A percentile compares a stretch with the other conserved stretches of the same genome.
phyloP scores from a whole-genome alignment of 164 flowering plant genomes.

The Macadamia integrifolia region DNA sequence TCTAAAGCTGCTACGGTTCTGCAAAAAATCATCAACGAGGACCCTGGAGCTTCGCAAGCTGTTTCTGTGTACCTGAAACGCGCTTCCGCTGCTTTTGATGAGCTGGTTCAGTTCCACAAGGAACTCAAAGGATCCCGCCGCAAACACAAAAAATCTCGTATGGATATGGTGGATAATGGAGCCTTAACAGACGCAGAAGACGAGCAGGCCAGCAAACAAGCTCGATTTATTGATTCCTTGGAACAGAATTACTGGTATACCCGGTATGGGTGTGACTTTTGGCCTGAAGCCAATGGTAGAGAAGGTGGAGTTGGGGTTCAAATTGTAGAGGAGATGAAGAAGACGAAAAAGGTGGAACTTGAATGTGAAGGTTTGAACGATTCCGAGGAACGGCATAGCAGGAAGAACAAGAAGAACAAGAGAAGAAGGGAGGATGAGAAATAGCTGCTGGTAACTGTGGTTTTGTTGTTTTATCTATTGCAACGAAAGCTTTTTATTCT shows the following conservation, averaged over 20 bases:
- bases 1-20: too few relatives aligned
- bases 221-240: background rate
- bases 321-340: constrained; percentile 9
- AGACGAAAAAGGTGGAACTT: background rate
- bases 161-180: background rate
- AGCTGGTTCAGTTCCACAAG: constrained; percentile 16
- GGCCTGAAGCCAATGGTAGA: background rate
- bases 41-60: too few relatives aligned
- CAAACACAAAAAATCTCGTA: background rate
- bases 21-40: too few relatives aligned
- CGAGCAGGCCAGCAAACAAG: background rate
- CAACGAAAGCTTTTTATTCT: background rate
- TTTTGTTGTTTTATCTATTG: constrained; percentile 1
- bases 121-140: constrained; percentile 12
- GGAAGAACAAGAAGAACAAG: constrained; percentile 9
- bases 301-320: background rate
- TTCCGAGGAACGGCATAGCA: constrained; percentile 1
- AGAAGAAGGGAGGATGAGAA: constrained; percentile 2
- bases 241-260: background rate
- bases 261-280: too few relatives aligned
- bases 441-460: background rate
- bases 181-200: background rate
- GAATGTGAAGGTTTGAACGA: constrained; percentile 2
- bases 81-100: too few relatives aligned
- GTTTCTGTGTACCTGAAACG: too few relatives aligned